These are phyloP conservation scores for Myxozyma kluyveri DNA, from an alignment of 805 yeast genomes.

Conservation along the genomic window DNA sequence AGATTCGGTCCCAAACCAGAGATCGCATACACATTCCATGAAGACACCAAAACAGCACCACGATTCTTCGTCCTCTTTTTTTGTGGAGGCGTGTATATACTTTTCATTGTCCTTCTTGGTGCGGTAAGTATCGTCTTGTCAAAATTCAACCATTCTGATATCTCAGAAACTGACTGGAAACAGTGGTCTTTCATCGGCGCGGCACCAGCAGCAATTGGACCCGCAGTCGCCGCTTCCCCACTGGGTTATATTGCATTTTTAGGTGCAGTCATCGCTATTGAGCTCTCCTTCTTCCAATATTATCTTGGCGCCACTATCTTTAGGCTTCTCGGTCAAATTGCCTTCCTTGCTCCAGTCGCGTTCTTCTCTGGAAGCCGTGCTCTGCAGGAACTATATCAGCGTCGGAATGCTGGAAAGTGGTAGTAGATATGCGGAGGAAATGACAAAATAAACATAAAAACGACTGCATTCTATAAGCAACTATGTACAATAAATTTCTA, in stretches of 20 bases:
- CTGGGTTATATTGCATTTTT: constrained; percentile 47
- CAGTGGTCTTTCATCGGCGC: constrained; percentile 32
- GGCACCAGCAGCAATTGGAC: constrained; percentile 33
- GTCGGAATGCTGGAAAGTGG: constrained; percentile 33
- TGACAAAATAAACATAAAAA: neutral
- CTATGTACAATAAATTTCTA: neutral
- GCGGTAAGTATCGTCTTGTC: constrained; percentile 10
- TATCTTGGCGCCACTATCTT: constrained; percentile 61
- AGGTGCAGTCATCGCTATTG: constrained; percentile 49
- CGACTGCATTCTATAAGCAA: neutral
- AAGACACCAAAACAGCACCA: constrained; percentile 53
- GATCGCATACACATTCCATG: constrained; percentile 60
- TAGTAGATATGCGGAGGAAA: neutral
- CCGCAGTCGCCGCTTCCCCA: constrained; percentile 39
- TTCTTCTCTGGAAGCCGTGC: constrained; percentile 65
- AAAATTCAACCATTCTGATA: neutral
- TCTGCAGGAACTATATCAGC: constrained; percentile 45
- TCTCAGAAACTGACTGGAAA: no score
- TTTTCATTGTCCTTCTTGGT: constrained; percentile 46
- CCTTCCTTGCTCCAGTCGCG: constrained; percentile 52
- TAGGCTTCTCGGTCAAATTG: constrained; percentile 50
- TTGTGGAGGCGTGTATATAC: constrained; percentile 44
- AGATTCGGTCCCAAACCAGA: constrained; percentile 51
- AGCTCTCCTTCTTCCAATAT: constrained; percentile 55
- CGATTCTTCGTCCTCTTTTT: constrained; percentile 53